Percentiles rank a stretch among this genome's conserved stretches.
Evolutionary conservation across 1,284 basidiomycete genomes (phyloP).

Genomic region (Papiliotrema terrestris): DNA sequence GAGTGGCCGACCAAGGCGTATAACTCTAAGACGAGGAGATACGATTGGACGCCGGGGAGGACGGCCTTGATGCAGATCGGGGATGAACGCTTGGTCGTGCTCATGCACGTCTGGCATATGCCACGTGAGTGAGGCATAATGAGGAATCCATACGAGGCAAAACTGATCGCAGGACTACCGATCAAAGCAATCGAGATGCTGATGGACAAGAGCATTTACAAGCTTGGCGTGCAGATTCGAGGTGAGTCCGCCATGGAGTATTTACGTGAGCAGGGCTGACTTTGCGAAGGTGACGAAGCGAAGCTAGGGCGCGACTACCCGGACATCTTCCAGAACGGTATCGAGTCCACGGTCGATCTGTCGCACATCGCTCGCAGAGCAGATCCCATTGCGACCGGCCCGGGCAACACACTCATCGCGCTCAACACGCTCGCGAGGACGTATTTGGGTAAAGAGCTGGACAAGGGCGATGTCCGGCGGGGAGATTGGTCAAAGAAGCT

Average conservation of each 20-base stretch:
- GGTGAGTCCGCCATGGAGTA: conserved; percentile 14
- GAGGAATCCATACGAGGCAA: not conserved
- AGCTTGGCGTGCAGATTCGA: conserved; percentile 44
- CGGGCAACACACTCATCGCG: conserved; percentile 28
- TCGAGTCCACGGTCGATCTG: conserved; percentile 39
- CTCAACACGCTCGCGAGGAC: conserved; percentile 36
- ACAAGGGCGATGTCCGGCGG: conserved; percentile 36
- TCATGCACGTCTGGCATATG: conserved; percentile 43
- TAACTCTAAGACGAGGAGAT: conserved; percentile 12
- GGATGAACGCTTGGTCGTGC: conserved; percentile 40
- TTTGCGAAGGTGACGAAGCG: conserved; percentile 32
- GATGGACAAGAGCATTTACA: conserved; percentile 34
- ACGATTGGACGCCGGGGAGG: conserved; percentile 23
- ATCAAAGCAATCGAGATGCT: conserved; percentile 32
- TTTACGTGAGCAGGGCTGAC: not conserved
- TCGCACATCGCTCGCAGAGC: conserved; percentile 36
- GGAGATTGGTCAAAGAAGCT: conserved; percentile 41
- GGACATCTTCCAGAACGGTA: conserved; percentile 13
- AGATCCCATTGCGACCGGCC: conserved; percentile 33
- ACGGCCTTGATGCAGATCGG: conserved; percentile 48
- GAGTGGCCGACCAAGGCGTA: conserved; percentile 38
- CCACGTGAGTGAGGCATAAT: conserved; percentile 21
- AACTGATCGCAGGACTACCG: conserved; percentile 25
- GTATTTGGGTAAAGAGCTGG: conserved; percentile 42
- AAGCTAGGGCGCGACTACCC: conserved; percentile 47